Evolutionary conservation across 2,329 filamentous ascomycete genomes (phyloP).

Genomic region (Colletotrichum musae): DNA sequence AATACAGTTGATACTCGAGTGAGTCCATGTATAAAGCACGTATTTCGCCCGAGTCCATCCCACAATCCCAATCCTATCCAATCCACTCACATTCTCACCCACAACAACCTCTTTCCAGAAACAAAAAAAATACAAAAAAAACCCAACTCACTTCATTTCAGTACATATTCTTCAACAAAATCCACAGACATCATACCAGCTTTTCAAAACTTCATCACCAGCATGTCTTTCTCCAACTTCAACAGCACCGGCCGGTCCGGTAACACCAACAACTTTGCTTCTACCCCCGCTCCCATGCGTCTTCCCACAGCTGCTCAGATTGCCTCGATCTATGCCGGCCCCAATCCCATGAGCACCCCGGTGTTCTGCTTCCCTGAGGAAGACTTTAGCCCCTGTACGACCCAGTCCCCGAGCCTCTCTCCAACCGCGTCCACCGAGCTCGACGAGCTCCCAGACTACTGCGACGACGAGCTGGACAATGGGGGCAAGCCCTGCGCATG

Average conservation of each 20-base stretch:
- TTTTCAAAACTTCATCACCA: neutral
- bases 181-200: neutral
- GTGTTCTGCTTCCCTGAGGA: neutral
- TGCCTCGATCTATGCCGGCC: neutral
- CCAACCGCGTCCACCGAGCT: neutral
- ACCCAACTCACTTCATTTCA: neutral
- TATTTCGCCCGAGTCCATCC: neutral
- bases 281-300: neutral
- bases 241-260: neutral
- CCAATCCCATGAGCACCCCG: neutral
- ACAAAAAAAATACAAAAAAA: too few species aligned
- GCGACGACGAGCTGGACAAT: neutral
- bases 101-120: neutral
- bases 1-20: neutral
- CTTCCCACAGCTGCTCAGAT: neutral
- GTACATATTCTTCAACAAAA: neutral
- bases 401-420: too few species aligned
- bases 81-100: neutral
- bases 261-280: neutral
- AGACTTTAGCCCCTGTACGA: neutral
- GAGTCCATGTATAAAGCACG: neutral
- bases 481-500: too few species aligned
- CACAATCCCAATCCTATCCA: neutral
- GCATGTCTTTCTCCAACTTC: neutral
- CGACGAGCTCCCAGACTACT: conserved; percentile 9